Evolutionary conservation across 2,329 filamentous ascomycete species (phyloP), one percentile per base, ranked within the genome.

Genomic region (Xenoacremonium recifei): DNA sequence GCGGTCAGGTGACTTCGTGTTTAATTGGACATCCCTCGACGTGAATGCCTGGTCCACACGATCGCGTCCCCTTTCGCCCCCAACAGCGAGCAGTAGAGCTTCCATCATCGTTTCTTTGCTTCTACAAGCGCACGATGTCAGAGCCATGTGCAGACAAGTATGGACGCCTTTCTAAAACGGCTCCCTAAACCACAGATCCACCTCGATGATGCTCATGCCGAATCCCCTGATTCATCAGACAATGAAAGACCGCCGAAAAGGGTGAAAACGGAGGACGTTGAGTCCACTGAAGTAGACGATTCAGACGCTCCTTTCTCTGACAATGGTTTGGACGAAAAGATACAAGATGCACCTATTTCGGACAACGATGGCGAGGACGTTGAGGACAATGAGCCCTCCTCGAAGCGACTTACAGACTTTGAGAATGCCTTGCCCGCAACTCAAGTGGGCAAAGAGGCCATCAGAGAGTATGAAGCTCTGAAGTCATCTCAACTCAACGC

Each of bases 381-480:
- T 34, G 44, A 50, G 11, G 41, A 53, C 15, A 32, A 32, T 21
- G 17, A 42, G 13, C 51, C 43, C n/a, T 44, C 46, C 15, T 33
- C 48, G 9, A 45, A 55, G 29, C 47, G 40, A 25, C 43, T 51
- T 32, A 66, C 64, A 2, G 66, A 62, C 4, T 53, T 67, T n/a
- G 70, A 68, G 53, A 64, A 75, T 48, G 84, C 84, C 5, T 68
- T 95, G 5, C 87, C 88, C 12, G 72, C 76, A 1, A 71, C 92
- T 2, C 71, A 79, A 50, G 78, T 77, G 3, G 84, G 86, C 49
- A 75, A 84, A 53, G 76, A 86, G 44, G 87, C 89, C 3, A 87
- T 95, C 44, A 76, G 86, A 48, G 81, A 88, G 50, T 96, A 96
- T 57, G 87, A 95, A 64, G 72, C 74, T 3, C 82, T 83, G 49